A percentile compares a stretch with the other conserved stretches of the same genome.
Evolutionary conservation across 2,329 filamentous ascomycete species (phyloP).

Genomic region (Huntiella omanensis): DNA sequence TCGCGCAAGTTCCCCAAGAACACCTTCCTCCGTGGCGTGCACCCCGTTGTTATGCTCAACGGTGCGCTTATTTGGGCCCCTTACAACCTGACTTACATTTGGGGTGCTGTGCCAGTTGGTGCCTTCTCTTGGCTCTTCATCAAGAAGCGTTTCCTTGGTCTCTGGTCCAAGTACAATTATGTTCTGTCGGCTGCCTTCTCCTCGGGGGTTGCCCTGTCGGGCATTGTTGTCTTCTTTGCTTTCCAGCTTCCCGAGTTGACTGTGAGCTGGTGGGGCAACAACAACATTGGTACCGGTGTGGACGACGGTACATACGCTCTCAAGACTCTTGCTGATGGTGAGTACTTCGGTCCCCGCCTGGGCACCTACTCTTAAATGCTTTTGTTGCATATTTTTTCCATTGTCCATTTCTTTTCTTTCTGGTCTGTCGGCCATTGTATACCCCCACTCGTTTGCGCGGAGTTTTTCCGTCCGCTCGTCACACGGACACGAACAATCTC

Average conservation of each 20-base stretch:
- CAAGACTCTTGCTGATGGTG: conserved; percentile 17
- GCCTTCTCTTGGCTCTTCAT: conserved; percentile 25
- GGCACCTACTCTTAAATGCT: conserved; percentile 10
- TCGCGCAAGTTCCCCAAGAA: conserved; percentile 16
- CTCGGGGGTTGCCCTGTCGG: conserved; percentile 30
- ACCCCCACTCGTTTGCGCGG: background rate
- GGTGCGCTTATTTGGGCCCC: conserved; percentile 20
- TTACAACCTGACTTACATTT: conserved; percentile 25
- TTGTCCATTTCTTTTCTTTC: conserved; percentile 1
- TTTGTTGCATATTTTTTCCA: background rate
- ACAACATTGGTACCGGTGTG: conserved; percentile 22
- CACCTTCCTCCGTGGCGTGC: conserved; percentile 20
- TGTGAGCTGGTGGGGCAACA: conserved; percentile 32
- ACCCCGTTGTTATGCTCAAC: conserved; percentile 21
- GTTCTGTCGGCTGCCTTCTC: conserved; percentile 32
- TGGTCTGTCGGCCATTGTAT: background rate
- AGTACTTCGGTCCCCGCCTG: conserved; percentile 18
- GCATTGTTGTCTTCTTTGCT: conserved; percentile 34
- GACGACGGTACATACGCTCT: conserved; percentile 23
- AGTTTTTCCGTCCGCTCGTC: background rate
- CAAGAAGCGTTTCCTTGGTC: conserved; percentile 19
- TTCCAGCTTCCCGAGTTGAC: conserved; percentile 25
- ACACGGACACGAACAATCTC: background rate
- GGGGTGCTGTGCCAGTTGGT: conserved; percentile 25
- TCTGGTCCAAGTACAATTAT: conserved; percentile 32